Percentiles rank a stretch among this genome's conserved stretches.
Evolutionary conservation across 495 filamentous ascomycete species (phyloP).

Genomic region (Penicillium crystallinum): DNA sequence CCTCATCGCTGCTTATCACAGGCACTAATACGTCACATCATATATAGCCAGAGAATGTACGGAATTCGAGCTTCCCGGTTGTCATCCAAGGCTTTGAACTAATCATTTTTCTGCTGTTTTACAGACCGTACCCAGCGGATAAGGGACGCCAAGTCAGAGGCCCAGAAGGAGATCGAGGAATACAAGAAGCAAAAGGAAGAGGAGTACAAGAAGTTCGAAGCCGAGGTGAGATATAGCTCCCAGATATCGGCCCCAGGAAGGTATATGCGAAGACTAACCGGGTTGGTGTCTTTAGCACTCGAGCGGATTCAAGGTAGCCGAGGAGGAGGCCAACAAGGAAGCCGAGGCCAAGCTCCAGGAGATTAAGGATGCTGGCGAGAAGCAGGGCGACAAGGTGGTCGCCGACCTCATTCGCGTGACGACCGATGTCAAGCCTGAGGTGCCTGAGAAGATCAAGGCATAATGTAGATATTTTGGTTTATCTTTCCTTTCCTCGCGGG

Average conservation of each 20-base stretch:
- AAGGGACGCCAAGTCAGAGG: conserved; percentile 89
- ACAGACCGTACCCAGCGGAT: conserved; percentile 94
- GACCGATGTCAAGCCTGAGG: conserved; percentile 68
- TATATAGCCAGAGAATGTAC: conserved; percentile 68
- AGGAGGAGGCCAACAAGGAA: conserved; percentile 79
- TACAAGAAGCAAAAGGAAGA: conserved; percentile 87
- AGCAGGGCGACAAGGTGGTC: conserved; percentile 73
- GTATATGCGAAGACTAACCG: not conserved
- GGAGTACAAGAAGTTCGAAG: conserved; percentile 92
- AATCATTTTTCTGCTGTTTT: conserved; percentile 31
- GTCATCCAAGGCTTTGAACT: conserved; percentile 4
- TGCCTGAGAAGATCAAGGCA: conserved; percentile 51
- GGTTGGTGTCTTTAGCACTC: conserved; percentile 54
- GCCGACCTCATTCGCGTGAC: conserved; percentile 74
- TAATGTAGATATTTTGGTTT: conserved; percentile 23
- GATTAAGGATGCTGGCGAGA: conserved; percentile 73
- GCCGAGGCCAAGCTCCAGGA: conserved; percentile 74
- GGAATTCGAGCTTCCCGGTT: conserved; percentile 13
- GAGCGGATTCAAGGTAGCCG: conserved; percentile 79
- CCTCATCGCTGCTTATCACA: not conserved
- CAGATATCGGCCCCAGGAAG: not conserved
- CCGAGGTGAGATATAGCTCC: conserved; percentile 57
- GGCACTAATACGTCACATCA: conserved; percentile 31
- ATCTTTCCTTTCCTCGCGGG: conserved; percentile 16
- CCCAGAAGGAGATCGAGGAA: conserved; percentile 96